Evolutionary conservation across 2,329 filamentous ascomycete species (phyloP).

Genomic region (Onygena corvina): DNA sequence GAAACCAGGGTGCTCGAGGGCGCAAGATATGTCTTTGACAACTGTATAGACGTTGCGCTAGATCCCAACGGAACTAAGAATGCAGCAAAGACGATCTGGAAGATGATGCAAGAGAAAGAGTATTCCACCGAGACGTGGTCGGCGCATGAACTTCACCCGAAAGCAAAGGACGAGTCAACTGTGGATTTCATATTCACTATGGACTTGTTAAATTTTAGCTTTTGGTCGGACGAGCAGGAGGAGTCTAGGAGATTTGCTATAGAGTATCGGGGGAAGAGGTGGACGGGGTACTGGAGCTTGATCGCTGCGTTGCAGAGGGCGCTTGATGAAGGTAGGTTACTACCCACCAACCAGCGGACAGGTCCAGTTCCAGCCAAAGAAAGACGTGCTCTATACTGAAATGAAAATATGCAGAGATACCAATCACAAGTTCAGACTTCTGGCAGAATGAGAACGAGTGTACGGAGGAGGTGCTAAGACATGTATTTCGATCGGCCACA

Average conservation of each 20-base stretch:
- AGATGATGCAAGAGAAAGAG: conserved; percentile 66
- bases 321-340: conserved; percentile 73
- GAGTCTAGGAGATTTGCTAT: conserved; percentile 63
- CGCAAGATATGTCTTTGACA: conserved; percentile 80
- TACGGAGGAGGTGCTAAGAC: conserved; percentile 57
- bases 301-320: conserved; percentile 79
- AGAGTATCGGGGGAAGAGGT: conserved; percentile 64
- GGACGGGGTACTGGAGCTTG: conserved; percentile 93
- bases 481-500: conserved; percentile 78
- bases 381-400: conserved; percentile 14
- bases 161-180: conserved; percentile 63
- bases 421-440: conserved; percentile 77
- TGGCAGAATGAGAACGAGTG: conserved; percentile 70
- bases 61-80: conserved; percentile 70
- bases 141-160: conserved; percentile 79
- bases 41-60: conserved; percentile 82
- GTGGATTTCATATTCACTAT: conserved; percentile 93
- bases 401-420: conserved; percentile 55
- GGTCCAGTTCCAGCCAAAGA: not conserved
- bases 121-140: conserved; percentile 84
- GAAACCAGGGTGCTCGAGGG: conserved; percentile 72
- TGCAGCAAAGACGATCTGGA: conserved; percentile 67
- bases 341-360: not conserved
- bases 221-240: conserved; percentile 68
- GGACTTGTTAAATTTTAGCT: conserved; percentile 93